Percentiles rank a stretch among this genome's conserved stretches.
phyloP scores from a whole-genome alignment of 257 asterid species.

The Gynochthodes officinalis region DNA sequence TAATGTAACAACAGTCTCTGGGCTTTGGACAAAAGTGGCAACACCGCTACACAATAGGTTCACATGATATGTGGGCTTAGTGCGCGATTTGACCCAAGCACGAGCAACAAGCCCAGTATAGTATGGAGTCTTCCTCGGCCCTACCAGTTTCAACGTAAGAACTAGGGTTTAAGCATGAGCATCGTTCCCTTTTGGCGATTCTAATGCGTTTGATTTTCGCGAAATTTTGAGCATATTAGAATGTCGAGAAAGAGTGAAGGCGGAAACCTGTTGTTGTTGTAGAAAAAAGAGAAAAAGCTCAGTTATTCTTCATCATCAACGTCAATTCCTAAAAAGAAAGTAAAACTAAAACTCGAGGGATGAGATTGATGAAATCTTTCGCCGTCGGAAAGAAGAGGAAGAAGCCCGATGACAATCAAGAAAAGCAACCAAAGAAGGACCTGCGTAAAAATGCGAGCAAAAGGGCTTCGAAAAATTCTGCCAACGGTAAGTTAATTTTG shows the following conservation, averaged over 20 bases:
- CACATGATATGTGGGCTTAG: no score
- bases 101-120: background rate
- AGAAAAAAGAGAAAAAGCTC: conserved; percentile 21
- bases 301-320: conserved; percentile 2
- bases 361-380: conserved; percentile 71
- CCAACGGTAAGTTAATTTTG: background rate
- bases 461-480: background rate
- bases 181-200: background rate
- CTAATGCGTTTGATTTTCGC: background rate
- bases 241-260: conserved; percentile 30
- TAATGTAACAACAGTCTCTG: no score
- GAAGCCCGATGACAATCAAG: conserved; percentile 22
- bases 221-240: background rate
- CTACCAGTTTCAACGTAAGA: background rate
- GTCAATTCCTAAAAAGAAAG: conserved; percentile 15
- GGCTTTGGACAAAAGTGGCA: no score
- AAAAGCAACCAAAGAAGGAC: conserved; percentile 19
- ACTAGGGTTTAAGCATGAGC: background rate
- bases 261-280: background rate
- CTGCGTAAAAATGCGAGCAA: background rate
- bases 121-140: background rate
- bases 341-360: conserved; percentile 27
- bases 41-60: no score
- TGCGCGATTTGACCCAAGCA: no score
- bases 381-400: conserved; percentile 48